Evolutionary conservation across 768 basidiomycete species (phyloP).

Genomic region (Pseudohyphozyma bogoriensis): DNA sequence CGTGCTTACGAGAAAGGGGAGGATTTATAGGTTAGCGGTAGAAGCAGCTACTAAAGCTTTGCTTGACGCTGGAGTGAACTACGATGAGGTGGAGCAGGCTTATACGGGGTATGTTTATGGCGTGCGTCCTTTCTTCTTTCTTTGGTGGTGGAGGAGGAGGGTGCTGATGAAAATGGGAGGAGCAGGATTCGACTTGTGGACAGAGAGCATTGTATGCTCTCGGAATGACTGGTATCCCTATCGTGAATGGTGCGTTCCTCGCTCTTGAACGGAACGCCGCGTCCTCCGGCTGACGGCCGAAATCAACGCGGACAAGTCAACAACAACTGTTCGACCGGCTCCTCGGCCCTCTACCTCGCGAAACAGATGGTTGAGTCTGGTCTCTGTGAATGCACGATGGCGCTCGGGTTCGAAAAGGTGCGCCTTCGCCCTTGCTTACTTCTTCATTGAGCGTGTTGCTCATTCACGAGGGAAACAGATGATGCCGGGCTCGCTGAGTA

Average conservation of each 20-base stretch:
- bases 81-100: conserved; percentile 63
- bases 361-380: conserved; percentile 61
- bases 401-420: conserved; percentile 82
- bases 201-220: conserved; percentile 71
- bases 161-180: too few relatives aligned
- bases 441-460: background rate
- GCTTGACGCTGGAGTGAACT: conserved; percentile 75
- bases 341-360: conserved; percentile 59
- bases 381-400: conserved; percentile 61
- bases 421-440: conserved; percentile 29
- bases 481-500: conserved; percentile 28
- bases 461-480: conserved; percentile 11
- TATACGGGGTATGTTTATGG: conserved; percentile 62
- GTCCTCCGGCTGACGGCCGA: too few relatives aligned
- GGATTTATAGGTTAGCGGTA: too few relatives aligned
- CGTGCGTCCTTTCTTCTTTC: background rate
- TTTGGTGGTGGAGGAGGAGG: too few relatives aligned
- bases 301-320: background rate
- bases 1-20: too few relatives aligned
- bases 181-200: conserved; percentile 24
- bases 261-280: background rate
- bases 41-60: conserved; percentile 80
- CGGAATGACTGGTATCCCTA: conserved; percentile 67
- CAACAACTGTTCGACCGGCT: conserved; percentile 59
- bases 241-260: conserved; percentile 54